A percentile compares a stretch with the other conserved stretches of the same genome.
These are phyloP conservation scores for Botrytis paeoniae DNA, from an alignment of 2,329 filamentous ascomycete genomes.

Conservation along the genomic window DNA sequence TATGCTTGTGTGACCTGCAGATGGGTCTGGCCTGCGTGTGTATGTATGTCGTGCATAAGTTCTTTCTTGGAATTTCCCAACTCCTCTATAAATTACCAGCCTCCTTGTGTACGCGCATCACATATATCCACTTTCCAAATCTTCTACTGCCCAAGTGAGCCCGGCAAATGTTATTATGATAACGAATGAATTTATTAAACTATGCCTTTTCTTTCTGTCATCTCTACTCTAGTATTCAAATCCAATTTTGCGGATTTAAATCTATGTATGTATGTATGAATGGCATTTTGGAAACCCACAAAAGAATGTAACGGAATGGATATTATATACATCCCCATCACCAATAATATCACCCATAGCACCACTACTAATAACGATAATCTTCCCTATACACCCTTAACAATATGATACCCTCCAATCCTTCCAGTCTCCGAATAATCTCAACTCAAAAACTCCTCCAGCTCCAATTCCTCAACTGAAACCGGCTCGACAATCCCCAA, in stretches of 20 bases:
- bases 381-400: neutral
- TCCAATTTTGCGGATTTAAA: neutral
- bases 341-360: neutral
- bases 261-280: neutral
- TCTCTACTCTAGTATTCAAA: neutral
- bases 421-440: neutral
- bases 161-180: neutral
- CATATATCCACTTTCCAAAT: neutral
- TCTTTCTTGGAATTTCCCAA: neutral
- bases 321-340: neutral
- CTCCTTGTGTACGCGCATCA: neutral
- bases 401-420: neutral
- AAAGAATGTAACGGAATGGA: constrained; percentile 5
- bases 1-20: constrained; percentile 9
- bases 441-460: neutral
- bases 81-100: neutral
- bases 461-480: neutral
- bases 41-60: constrained; percentile 5
- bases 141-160: neutral
- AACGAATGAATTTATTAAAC: neutral
- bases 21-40: neutral
- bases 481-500: neutral
- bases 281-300: neutral
- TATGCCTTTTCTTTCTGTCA: neutral
- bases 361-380: neutral